Evolutionary conservation across 192 early-diverging fungal genomes (phyloP), one percentile per base, ranked within the genome.

Genomic region (Polychytrium aggregatum): DNA sequence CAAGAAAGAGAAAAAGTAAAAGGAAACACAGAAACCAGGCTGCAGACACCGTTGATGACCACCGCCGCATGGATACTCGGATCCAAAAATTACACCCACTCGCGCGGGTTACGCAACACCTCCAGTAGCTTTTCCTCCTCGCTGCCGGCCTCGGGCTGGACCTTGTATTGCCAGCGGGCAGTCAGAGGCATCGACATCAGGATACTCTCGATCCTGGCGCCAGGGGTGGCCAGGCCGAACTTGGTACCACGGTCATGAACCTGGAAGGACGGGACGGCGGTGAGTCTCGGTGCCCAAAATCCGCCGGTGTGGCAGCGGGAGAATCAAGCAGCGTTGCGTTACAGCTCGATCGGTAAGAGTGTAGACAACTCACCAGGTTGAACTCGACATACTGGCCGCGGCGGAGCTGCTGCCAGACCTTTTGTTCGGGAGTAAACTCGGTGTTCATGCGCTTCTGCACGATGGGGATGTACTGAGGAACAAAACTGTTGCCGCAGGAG

Each of bases 381-480:
- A 98, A 98, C 58, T 98, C 95, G 22, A 90, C 92, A 67, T 98
- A 98, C 27, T 90, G 76, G 9, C 95, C 95, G 34, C 95, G 79
- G 41, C 95, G 81, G 29, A 98, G 52, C 55, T 93, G 86, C 67
- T 98, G 95, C 95, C 95, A 98, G 33, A 71, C 44, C 64, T 86
- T 94, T 62, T 87, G 71, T 9, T 79, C 75, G 17, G 69, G 56
- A 14, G 84, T 81, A 55, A 78, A 96, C 27, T 78, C 77, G 73
- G 79, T 81, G 38, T 84, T 64, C 74, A 77, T 92, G 26, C 92
- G 76, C 44, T 67, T 65, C 47, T 85, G 63, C 26, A 98, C 67
- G 28, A 96, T 84, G 6, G 95, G 95, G 33, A 92, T 53, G 55
- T 98, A 98, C 27, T 90, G 85, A 11, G 64, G 64, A 11, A 86